A percentile compares a stretch with the other conserved stretches of the same genome.
Conservation (phyloP, 1,284 basidiomycete species). For the Boletus sp. region DNA sequence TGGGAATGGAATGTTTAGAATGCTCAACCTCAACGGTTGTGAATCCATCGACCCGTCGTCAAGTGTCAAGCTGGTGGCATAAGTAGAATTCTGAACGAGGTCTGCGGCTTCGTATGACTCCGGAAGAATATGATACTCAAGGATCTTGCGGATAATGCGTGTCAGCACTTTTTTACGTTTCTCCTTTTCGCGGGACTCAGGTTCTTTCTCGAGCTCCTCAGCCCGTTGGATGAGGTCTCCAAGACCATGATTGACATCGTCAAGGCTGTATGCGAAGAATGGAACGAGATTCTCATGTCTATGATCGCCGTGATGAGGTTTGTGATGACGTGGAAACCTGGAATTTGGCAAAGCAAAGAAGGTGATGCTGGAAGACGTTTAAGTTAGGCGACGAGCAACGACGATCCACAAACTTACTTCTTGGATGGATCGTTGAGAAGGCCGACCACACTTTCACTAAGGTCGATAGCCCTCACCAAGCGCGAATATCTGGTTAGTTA, state of each 20-base stretch:
- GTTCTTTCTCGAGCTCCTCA: conserved; percentile 24
- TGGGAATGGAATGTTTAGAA: conserved; percentile 39
- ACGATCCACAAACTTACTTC: conserved; percentile 27
- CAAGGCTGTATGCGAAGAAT: neutral
- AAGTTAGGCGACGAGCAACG: neutral
- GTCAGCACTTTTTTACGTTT: conserved; percentile 50
- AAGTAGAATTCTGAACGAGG: conserved; percentile 57
- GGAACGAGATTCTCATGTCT: neutral
- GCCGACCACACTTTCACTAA: conserved; percentile 40
- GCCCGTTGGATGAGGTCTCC: conserved; percentile 19
- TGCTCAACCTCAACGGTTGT: conserved; percentile 51
- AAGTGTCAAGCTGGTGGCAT: conserved; percentile 53
- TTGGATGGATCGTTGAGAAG: conserved; percentile 41
- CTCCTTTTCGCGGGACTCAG: conserved; percentile 42
- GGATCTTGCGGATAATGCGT: conserved; percentile 51
- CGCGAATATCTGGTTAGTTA: conserved; percentile 35
- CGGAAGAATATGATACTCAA: conserved; percentile 63
- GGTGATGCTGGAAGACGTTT: conserved; percentile 39
- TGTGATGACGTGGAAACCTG: conserved; percentile 35
- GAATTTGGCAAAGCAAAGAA: conserved; percentile 52
- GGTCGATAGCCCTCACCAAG: conserved; percentile 43
- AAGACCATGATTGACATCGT: conserved; percentile 14
- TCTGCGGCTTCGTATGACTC: conserved; percentile 37
- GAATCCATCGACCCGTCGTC: conserved; percentile 50
- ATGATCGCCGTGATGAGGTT: conserved; percentile 11